Evolutionary conservation across 129 eudicot species (phyloP).

Genomic region (Arctium minus): DNA sequence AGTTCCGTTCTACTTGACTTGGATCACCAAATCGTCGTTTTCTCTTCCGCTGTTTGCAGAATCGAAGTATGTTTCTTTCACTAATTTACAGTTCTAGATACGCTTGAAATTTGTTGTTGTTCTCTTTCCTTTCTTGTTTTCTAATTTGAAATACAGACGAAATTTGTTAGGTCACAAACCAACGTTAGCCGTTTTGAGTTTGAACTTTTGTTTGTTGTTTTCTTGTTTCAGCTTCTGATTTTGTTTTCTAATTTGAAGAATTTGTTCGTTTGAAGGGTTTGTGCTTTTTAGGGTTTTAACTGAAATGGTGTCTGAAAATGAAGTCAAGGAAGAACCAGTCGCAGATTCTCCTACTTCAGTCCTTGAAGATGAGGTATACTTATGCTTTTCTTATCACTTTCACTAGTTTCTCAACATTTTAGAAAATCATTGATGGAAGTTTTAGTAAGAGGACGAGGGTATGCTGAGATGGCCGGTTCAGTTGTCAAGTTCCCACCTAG

Average conservation of each 20-base stretch:
- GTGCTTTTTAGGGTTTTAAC: slow-evolving; percentile 24
- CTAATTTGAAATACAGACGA: too few species aligned
- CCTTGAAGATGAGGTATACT: slow-evolving; percentile 77
- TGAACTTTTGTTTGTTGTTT: slow-evolving; percentile 1
- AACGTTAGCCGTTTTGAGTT: neutral
- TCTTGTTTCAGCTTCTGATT: neutral
- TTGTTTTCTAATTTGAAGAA: neutral
- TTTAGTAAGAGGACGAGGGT: neutral
- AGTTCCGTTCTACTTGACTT: neutral
- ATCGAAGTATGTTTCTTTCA: slow-evolving; percentile 8
- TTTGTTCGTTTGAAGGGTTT: neutral
- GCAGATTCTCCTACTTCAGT: slow-evolving; percentile 98
- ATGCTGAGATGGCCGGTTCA: too few species aligned
- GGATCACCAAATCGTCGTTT: neutral
- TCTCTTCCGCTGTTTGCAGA: neutral
- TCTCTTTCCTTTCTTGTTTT: neutral
- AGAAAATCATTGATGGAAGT: neutral
- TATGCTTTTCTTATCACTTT: neutral
- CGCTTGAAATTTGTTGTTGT: neutral
- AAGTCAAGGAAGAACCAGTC: slow-evolving; percentile 39
- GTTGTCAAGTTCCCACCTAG: too few species aligned
- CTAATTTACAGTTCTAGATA: neutral
- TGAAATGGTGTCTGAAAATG: slow-evolving; percentile 51
- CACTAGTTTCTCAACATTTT: neutral
- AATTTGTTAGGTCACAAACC: neutral